Evolutionary conservation across 306 rosid species (phyloP), one percentile per base, ranked within the genome.

Genomic region (Alnus rubra): DNA sequence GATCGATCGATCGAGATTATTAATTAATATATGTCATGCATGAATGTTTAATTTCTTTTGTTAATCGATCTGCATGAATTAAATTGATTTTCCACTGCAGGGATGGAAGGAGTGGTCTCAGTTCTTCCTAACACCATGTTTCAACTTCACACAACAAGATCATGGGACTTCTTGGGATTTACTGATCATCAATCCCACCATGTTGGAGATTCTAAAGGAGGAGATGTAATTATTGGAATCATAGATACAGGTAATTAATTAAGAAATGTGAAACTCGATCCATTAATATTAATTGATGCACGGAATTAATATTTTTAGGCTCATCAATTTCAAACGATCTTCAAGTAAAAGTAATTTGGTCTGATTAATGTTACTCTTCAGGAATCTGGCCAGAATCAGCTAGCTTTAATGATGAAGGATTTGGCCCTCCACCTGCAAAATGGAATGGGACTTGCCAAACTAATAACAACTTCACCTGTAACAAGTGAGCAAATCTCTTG

Each of bases 151-250:
- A 83, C 80, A 68, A 82, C 70, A 58, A 74, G 69, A 78, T 78
- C 83, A 74, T 78, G 80, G 83, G 80, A 78, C 42, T 74, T 68
- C 37, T n/a, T 74, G 39, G 79, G 79, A 49, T 58, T 82, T 1
- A 13, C n/a, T 13, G 10, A 52, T 19, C 12, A 9, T 52, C 18
- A 2, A 11, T 60, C 58, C 42, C 42, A 39, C 18, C 45, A 60
- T 23, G 50, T n/a, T 18, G 37, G 10, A 6, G 2, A n/a, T 59
- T 13, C n/a, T 39, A 0, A 39, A 3, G 74, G 16, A 51, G 51
- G 73, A 12, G 55, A 71, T 39, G 74, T 62, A 8, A 81, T 71
- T 1, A 62, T 76, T 52, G 81, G 85, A 44, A 53, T 71, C 28
- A 2, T 82, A 10, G 75, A 72, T 63, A 18, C 81, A 42, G 81